Evolutionary conservation across 306 rosid species (phyloP), one percentile per base, ranked within the genome.

Genomic region (Begonia loranthoides): DNA sequence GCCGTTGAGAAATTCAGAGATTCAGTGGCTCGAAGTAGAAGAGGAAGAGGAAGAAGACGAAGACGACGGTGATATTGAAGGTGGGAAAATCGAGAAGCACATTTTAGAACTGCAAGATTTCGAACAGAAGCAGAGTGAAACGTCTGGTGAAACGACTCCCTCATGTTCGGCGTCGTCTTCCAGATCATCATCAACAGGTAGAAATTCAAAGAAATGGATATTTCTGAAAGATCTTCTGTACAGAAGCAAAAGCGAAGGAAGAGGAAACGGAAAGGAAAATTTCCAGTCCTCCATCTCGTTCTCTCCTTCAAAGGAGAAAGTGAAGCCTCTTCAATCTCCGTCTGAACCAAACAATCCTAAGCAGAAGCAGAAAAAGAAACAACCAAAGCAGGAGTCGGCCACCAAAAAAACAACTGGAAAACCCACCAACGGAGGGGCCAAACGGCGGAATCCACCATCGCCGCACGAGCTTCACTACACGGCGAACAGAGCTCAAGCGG

Each of bases 381-480:
- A 43, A 1, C 14, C 47, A 43, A 13, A 49, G 51, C 41, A 44
- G 47, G 64, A 50, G n/a, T 34, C 51, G 2, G 50, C 61, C 9
- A 59, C 48, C 45, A 57, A 51, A 57, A 70, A 63, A 8, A 58
- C 54, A 17, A 16, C 53, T 1, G 74, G 81, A 0, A 83, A 77
- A 55, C 90, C 94, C 2, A 47, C 70, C 1, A 82, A 85, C 24
- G 95, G 95, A 2, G 73, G 82, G 10, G 95, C 94, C 36, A 85
- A 86, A 65, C 62, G 90, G 59, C 67, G 95, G 14, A 74, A 62
- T 49, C 87, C 84, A 6, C 71, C 81, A 9, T 87, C 94, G 45
- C 79, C 88, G 14, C 95, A 85, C 24, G 97, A 85, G 82, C 69
- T 83, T 58, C 97, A 85, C 61, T 90, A 90, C 44, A 76, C 83